Base-by-base conservation (phyloP, 108 stramenopile genomes). In the Nitzschia sp. region DNA sequence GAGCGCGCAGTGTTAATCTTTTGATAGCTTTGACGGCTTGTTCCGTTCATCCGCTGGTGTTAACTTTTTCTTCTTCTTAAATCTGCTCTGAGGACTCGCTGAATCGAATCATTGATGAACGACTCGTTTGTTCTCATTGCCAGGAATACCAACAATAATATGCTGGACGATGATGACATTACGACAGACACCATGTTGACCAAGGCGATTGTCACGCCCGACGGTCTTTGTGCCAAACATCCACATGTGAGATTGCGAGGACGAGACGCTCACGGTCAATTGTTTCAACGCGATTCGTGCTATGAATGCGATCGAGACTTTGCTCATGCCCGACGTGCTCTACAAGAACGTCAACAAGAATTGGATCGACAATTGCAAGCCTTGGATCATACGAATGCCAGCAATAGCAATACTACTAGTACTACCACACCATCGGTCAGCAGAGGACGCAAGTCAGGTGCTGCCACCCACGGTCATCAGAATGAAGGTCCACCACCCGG, bases 241-340 rank as follows among this genome's bases (percentile, higher is more conserved):
- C 71, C 64, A 2, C 54, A 64, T 29, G 68, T 78, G 11, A 31
- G 27, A 42, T 24, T 78, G 56, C 64, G 77, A 19, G 68, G 55
- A 27, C 55, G 45, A 18, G 59, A 71, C 28, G 21, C 57, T 0
- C 21, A 53, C 4, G 77, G 77, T 23, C 51, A 78, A 3, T 45
- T 66, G 11, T 65, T 62, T 29, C 77, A 78, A 53, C 66, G 53
- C 28, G 77, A 78, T 25, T 59, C 70, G 2, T 78, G 77, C 42
- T 51, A 35, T 5, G 77, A 68, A 61, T 78, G 77, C 38, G 70
- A 66, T 46, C 18, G 24, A 4, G 64, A 78, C 26, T 63, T 65
- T 56, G 59, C 42, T 17, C 13, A 42, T 23, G 53, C 25, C 15
- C 56, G 30, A 45, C 35, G 48, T 29, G 33, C 26, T 23, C 30